phyloP scores from a whole-genome alignment of 78 protist species.

The Blattamonas nauphoetae region DNA sequence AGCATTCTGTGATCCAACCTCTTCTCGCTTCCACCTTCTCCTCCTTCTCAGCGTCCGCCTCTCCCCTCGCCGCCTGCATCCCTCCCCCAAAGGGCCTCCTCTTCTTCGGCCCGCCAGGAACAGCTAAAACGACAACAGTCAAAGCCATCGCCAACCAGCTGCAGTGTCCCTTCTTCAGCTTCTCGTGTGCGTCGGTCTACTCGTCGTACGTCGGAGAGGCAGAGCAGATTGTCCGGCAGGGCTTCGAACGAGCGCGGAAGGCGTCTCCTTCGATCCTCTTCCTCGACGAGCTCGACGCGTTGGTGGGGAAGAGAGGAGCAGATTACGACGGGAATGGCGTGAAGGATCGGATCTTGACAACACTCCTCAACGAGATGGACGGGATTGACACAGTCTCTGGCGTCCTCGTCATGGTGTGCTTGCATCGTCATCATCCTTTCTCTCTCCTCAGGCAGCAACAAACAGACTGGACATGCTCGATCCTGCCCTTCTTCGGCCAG shows the following conservation, averaged over 20 bases:
- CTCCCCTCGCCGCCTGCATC: background rate
- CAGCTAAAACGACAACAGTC: slow-evolving; percentile 73
- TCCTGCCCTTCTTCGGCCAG: slow-evolving; percentile 60
- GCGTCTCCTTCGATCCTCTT: slow-evolving; percentile 70
- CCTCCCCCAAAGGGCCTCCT: slow-evolving; percentile 46
- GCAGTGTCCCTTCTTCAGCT: slow-evolving; percentile 35
- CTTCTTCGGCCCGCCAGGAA: slow-evolving; percentile 78
- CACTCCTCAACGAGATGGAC: slow-evolving; percentile 70
- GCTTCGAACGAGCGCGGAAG: slow-evolving; percentile 14
- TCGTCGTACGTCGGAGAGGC: slow-evolving; percentile 70
- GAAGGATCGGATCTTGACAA: slow-evolving; percentile 40
- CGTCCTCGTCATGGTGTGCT: slow-evolving; percentile 24
- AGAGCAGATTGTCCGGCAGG: slow-evolving; percentile 43
- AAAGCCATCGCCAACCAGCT: slow-evolving; percentile 54
- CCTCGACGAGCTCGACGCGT: slow-evolving; percentile 81
- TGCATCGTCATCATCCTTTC: background rate
- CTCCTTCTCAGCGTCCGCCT: background rate
- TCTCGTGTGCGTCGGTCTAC: slow-evolving; percentile 64
- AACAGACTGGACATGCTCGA: slow-evolving; percentile 60
- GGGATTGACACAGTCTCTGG: slow-evolving; percentile 45
- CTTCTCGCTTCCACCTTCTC: background rate
- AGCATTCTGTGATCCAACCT: background rate
- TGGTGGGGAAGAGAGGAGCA: slow-evolving; percentile 47
- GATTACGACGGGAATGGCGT: background rate
- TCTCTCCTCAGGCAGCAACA: background rate